Evolutionary conservation across 2,329 filamentous ascomycete genomes (phyloP), one percentile per base, ranked within the genome.

Genomic region (Fusarium anguioides): DNA sequence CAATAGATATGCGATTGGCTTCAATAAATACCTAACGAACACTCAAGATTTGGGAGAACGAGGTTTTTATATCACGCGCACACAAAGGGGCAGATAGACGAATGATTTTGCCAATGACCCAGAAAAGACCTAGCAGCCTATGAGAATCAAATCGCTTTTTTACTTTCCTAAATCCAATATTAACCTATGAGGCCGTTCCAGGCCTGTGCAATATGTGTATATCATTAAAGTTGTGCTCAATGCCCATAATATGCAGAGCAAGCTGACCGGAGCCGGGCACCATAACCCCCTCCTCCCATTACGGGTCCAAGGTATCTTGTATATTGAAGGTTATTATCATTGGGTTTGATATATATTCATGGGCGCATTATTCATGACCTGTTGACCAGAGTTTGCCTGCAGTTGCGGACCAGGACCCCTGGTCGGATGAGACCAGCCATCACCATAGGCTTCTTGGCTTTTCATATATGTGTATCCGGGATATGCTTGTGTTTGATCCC

Each of bases 401-500:
- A 69, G 24, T 27, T 42, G 42, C 7, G 63, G 59, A 17, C 51
- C 61, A n/a, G 48, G 48, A 11, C 40, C 62, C 31, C 39, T 47
- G 17, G 62, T 64, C 27, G 51, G 50, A 37, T 80, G 79, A 37
- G 67, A 71, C 79, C 80, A 82, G n/a, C 71, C 75, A 14, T 74
- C 27, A 9, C 24, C 74, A 63, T 80, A 83, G 4, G 74, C 59
- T 5, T 79, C 81, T 26, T 63, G 60, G n/a, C 74, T 70, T 65
- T 78, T 82, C 24, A 76, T 52, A 64, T 82, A 83, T n/a, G 78
- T 70, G 12, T 68, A 68, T 24, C 49, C 60, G 6, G 55, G 41
- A 24, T 74, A 69, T 51, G 63, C 35, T 48, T 82, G 82, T 26
- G 79, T 75, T 42, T 82, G 81, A 31, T 81, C 79, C 84, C 84